Evolutionary conservation across 768 basidiomycete genomes (phyloP).

Genomic region (Botryobasidium botryosum): DNA sequence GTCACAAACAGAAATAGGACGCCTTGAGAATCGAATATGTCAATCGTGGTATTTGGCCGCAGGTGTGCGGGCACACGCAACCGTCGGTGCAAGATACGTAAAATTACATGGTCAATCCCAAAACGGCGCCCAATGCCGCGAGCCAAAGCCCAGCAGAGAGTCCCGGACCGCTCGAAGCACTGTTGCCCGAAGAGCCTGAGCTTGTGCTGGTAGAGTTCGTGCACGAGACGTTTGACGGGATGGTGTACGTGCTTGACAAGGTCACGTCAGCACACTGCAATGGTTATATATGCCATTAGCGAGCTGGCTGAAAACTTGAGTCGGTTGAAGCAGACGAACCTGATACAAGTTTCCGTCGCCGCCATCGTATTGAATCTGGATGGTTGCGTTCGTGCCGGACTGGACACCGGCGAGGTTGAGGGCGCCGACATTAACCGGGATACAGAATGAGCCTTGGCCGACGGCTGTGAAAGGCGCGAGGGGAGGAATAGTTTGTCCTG

Average conservation of each 20-base stretch:
- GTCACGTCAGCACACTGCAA: conserved; percentile 65
- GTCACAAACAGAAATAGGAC: too few relatives aligned
- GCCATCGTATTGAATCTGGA: conserved; percentile 49
- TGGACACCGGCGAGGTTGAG: conserved; percentile 33
- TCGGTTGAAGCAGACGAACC: conserved; percentile 21
- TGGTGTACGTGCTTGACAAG: conserved; percentile 34
- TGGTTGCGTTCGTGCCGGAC: conserved; percentile 55
- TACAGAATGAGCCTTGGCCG: conserved; percentile 48
- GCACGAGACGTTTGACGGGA: conserved; percentile 25
- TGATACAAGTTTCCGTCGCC: conserved; percentile 62
- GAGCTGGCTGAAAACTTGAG: neutral
- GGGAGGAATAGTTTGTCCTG: conserved; percentile 18
- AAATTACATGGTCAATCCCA: too few relatives aligned
- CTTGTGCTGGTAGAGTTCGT: conserved; percentile 2
- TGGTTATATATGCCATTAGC: neutral
- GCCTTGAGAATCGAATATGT: too few relatives aligned
- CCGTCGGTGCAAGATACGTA: too few relatives aligned
- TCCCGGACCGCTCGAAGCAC: too few relatives aligned
- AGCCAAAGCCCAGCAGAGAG: too few relatives aligned
- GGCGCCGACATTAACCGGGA: conserved; percentile 41
- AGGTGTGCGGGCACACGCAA: too few relatives aligned
- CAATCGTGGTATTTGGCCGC: too few relatives aligned
- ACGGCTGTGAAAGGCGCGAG: conserved; percentile 34
- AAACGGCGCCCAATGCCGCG: too few relatives aligned
- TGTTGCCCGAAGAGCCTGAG: too few relatives aligned